Conservation (phyloP, 2,329 filamentous ascomycete species). For the Colletotrichum kahawae region DNA sequence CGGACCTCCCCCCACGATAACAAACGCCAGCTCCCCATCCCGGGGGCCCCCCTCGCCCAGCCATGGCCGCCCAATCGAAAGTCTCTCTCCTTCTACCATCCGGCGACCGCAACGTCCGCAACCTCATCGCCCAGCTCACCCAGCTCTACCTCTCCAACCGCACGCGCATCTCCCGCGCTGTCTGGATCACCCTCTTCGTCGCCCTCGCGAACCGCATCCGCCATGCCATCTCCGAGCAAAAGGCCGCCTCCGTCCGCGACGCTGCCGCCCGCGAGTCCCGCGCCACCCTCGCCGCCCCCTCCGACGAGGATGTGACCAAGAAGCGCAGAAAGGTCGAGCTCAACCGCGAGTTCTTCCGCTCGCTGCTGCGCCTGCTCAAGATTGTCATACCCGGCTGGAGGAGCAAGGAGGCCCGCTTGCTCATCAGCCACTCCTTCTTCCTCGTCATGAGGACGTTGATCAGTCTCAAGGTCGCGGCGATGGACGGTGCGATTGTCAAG, state of each 20-base stretch:
- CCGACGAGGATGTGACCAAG: constrained; percentile 36
- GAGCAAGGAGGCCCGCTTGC: constrained; percentile 84
- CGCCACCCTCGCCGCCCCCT: constrained; percentile 52
- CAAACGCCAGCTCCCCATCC: background rate
- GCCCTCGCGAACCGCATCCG: constrained; percentile 86
- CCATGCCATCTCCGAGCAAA: constrained; percentile 91
- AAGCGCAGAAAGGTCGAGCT: constrained; percentile 85
- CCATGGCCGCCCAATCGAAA: constrained; percentile 80
- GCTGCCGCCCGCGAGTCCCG: constrained; percentile 57
- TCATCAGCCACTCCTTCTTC: constrained; percentile 93
- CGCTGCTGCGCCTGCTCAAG: constrained; percentile 75
- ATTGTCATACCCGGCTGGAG: constrained; percentile 92
- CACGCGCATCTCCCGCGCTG: constrained; percentile 79
- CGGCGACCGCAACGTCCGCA: constrained; percentile 68
- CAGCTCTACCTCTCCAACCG: constrained; percentile 79
- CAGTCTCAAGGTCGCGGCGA: constrained; percentile 92
- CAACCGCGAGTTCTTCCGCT: constrained; percentile 82
- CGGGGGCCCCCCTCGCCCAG: background rate
- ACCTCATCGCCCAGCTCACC: constrained; percentile 70
- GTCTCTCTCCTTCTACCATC: constrained; percentile 55
- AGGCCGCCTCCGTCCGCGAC: constrained; percentile 76
- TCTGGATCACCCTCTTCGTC: constrained; percentile 83
- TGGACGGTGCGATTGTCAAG: constrained; percentile 93
- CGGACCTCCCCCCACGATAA: background rate
- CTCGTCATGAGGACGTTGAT: constrained; percentile 89